These are phyloP conservation scores for Phaeolepiota aurea DNA, from an alignment of 768 basidiomycete species.

Conservation along the genomic window DNA sequence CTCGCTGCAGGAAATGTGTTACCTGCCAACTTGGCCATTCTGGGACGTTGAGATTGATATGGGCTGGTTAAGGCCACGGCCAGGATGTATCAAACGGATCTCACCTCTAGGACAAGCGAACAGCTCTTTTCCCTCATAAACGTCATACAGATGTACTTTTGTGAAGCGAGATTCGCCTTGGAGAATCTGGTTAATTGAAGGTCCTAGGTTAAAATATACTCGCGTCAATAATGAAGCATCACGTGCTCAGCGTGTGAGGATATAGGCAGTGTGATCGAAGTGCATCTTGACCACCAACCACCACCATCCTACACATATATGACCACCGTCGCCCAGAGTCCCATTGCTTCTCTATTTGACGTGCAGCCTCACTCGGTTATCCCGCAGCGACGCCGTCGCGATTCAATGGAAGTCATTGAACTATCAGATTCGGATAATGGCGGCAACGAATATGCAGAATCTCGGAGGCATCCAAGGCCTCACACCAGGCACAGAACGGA, in stretches of 20 bases:
- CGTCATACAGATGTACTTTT: too few relatives aligned
- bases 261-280: background rate
- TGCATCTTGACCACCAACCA: background rate
- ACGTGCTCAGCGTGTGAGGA: too few relatives aligned
- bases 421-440: background rate
- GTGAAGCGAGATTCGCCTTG: too few relatives aligned
- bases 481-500: background rate
- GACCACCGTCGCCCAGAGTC: background rate
- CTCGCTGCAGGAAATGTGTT: slow-evolving; percentile 28
- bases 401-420: background rate
- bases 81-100: slow-evolving; percentile 18
- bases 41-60: slow-evolving; percentile 10
- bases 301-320: background rate
- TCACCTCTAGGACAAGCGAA: slow-evolving; percentile 10
- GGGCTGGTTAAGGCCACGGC: slow-evolving; percentile 15
- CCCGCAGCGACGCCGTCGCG: background rate
- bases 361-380: background rate
- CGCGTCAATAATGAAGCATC: too few relatives aligned
- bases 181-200: too few relatives aligned
- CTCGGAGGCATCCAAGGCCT: background rate
- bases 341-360: background rate
- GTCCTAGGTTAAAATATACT: too few relatives aligned
- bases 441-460: background rate
- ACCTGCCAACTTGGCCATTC: slow-evolving; percentile 35
- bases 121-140: too few relatives aligned